Evolutionary conservation across 306 rosid genomes (phyloP), one percentile per base, ranked within the genome.

Genomic region (Phaseolus lunatus): DNA sequence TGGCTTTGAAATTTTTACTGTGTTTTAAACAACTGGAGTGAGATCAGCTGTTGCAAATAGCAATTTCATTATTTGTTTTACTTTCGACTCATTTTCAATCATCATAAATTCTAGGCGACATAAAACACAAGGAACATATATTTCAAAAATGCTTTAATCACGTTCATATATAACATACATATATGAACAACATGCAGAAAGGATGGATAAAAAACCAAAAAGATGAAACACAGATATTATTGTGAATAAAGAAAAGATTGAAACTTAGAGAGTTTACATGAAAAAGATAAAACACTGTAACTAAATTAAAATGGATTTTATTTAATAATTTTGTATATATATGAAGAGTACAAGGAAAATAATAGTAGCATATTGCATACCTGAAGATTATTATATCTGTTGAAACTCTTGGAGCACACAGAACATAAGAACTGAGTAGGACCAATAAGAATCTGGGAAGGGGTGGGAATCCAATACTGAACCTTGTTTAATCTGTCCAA

Each of bases 381-480:
- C 70, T 64, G 70, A 64, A 64, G 70, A 64, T 64, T 64, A 64
- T 64, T 64, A 19, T 64, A 64, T 64, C 70, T 64, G 49, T 64
- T 64, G 70, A 64, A 64, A 5, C 49, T 64, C 70, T 64, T 64
- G 12, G 70, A 64, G 70, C 70, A 64, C n/a, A 64, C 70, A 64
- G 49, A 37, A 57, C 92, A 90, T 11, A 87, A 83, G 69, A 90
- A 90, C 70, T 86, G 95, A 69, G 58, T 64, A 64, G 70, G 70
- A 11, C 70, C 49, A 11, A 64, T 64, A 10, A 64, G 70, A 37
- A 64, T 64, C 49, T 64, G 70, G 11, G 70, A 64, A 64, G 49
- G 49, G 70, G 88, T 88, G 3, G 95, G 95, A 79, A 90, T 90
- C 95, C 95, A 90, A 78, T 82, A 88, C 72, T 85, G 92, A 48